Evolutionary conservation across 2,329 filamentous ascomycete species (phyloP), one percentile per base, ranked within the genome.

Genomic region (Claviceps spartinae): DNA sequence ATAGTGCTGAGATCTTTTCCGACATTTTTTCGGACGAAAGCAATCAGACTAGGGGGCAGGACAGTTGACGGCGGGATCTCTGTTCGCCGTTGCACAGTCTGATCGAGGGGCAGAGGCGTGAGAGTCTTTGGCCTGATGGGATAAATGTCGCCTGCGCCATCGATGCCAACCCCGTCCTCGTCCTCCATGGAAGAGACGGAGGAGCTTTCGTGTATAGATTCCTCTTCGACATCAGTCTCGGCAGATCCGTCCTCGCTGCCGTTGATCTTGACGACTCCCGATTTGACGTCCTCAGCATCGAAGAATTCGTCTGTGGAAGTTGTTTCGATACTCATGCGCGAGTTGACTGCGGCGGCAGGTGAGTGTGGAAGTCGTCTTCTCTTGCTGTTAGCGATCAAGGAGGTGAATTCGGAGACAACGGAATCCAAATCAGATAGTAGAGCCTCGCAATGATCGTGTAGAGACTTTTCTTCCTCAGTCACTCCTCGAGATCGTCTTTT

Each of bases 1-100:
- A 98, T 95, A 2, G 89, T 94, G 54, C 88, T 95, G 48, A 98
- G 74, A 67, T 98, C 93, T 67, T 98, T 98, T 63, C 93, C 93
- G 9, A 97, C 93, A 60, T 98, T 98, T 68, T 97, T 98, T 59
- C 93, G 83, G 36, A 97, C 76, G 65, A 97, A 95, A 0, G 88
- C 87, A 58, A 98, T 95, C 50, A 98, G 73, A 65, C 88, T 95
- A 0, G 93, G 93, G 0, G 93, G 93, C 53, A 82, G 73, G 14
- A 89, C 82, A 30, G 83, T 88, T 6, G 90, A 82, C 1, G 85
- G 74, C 3, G 82, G 77, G 16, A 98, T 81, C 0, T 80, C 83
- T 6, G 71, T 74, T 53, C 93, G 81, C 37, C 93, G 81, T 41
- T 75, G 68, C 2, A 94, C 75, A 0, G 69, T 60, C 34, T 81